These are phyloP conservation scores for Taiwanofungus camphoratus DNA, from an alignment of 1,284 basidiomycete genomes.

Conservation along the genomic window DNA sequence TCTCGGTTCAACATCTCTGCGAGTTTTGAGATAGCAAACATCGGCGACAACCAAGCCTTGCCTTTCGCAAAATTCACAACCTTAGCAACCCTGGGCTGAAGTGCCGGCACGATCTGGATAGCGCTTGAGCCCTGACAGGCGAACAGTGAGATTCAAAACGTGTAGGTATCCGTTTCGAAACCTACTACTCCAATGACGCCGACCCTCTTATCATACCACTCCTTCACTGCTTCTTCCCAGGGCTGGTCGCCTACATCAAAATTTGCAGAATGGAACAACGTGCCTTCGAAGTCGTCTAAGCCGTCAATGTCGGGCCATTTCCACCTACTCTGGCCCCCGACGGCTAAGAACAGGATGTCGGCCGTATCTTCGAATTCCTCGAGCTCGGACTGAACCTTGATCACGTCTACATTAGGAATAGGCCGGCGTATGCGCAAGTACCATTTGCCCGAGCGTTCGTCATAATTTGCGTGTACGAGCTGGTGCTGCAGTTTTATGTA, in stretches of 20 bases:
- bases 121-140: slow-evolving; percentile 49
- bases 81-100: slow-evolving; percentile 47
- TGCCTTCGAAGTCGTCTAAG: slow-evolving; percentile 44
- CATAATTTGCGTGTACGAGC: slow-evolving; percentile 43
- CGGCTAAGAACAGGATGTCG: slow-evolving; percentile 46
- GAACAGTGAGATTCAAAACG: not conserved
- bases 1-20: slow-evolving; percentile 33
- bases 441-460: slow-evolving; percentile 49
- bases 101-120: slow-evolving; percentile 54
- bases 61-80: slow-evolving; percentile 57
- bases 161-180: not conserved
- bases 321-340: slow-evolving; percentile 47
- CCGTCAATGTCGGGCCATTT: slow-evolving; percentile 55
- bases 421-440: slow-evolving; percentile 36
- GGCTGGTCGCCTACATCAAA: slow-evolving; percentile 42
- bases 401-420: slow-evolving; percentile 10
- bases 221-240: slow-evolving; percentile 43
- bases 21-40: slow-evolving; percentile 39
- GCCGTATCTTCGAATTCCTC: slow-evolving; percentile 46
- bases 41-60: slow-evolving; percentile 52
- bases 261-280: slow-evolving; percentile 48
- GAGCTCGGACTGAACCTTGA: slow-evolving; percentile 22
- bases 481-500: slow-evolving; percentile 51
- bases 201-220: slow-evolving; percentile 51
- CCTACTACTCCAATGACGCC: slow-evolving; percentile 56